These are phyloP conservation scores for Eucalyptus sp. DNA, from an alignment of 345 rosid species.

Conservation along the genomic window DNA sequence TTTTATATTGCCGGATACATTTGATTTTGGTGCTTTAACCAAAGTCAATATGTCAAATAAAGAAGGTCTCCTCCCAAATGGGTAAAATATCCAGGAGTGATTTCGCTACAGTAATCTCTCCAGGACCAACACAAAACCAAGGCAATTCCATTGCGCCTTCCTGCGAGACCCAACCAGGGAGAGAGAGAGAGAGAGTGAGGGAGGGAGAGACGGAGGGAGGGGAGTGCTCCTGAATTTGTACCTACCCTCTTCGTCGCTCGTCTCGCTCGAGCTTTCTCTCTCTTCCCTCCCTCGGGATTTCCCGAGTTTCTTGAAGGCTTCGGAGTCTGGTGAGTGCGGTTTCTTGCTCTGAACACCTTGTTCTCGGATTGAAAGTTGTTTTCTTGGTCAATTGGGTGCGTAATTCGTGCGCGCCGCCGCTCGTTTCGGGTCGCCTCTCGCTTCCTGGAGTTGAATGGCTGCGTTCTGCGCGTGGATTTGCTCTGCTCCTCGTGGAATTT, in stretches of 20 bases:
- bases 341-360: background rate
- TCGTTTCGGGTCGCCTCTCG: background rate
- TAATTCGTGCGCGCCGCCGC: background rate
- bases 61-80: background rate
- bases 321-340: background rate
- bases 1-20: background rate
- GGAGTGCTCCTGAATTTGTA: background rate
- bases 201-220: background rate
- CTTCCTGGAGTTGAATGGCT: background rate
- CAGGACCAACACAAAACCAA: background rate
- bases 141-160: background rate
- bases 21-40: background rate
- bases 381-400: background rate
- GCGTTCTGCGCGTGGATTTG: background rate
- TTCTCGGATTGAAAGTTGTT: background rate
- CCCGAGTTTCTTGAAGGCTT: background rate
- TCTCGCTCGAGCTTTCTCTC: background rate
- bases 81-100: background rate
- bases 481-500: background rate
- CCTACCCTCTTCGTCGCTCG: background rate
- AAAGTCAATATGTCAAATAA: background rate
- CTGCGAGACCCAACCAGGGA: background rate
- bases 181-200: background rate
- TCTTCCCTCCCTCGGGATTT: background rate
- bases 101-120: background rate